Conservation (phyloP, 2,329 filamentous ascomycete species). For the Capronia coronata region DNA sequence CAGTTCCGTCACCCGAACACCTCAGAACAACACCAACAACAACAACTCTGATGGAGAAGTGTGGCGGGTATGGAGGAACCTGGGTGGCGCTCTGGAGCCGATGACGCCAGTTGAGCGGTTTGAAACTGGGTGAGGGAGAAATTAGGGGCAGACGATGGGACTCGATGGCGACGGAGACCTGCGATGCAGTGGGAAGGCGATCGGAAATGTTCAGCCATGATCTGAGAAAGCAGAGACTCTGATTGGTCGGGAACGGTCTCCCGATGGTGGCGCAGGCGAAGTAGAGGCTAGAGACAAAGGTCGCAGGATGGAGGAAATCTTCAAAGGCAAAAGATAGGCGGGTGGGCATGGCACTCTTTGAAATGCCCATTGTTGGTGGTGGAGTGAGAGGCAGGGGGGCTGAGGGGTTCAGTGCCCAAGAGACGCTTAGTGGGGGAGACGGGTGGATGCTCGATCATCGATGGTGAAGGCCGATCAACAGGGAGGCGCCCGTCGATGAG, state of each 20-base stretch:
- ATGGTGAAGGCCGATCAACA: not conserved
- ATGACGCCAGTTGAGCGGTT: not conserved
- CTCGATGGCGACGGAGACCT: no score
- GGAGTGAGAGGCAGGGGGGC: not conserved
- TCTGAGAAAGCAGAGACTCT: not conserved
- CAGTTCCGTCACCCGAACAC: not conserved
- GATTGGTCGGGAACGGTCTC: not conserved
- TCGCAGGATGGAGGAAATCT: not conserved
- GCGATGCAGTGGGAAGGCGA: not conserved
- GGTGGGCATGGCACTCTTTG: not conserved
- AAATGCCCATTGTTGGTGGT: not conserved
- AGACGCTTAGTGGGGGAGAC: no score
- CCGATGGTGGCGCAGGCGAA: not conserved
- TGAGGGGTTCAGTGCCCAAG: not conserved
- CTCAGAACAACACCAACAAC: no score
- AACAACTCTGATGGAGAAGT: not conserved
- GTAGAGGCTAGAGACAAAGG: not conserved
- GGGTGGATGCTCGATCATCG: not conserved
- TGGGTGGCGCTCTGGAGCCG: not conserved
- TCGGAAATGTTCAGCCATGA: not conserved
- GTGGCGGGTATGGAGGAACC: not conserved
- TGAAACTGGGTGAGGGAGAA: not conserved
- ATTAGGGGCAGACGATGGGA: not conserved
- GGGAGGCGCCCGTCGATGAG: constrained; percentile 3
- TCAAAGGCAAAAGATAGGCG: not conserved